These are phyloP conservation scores for Dorcoceras hygrometricum DNA, from an alignment of 257 asterid genomes.

Conservation along the genomic window DNA sequence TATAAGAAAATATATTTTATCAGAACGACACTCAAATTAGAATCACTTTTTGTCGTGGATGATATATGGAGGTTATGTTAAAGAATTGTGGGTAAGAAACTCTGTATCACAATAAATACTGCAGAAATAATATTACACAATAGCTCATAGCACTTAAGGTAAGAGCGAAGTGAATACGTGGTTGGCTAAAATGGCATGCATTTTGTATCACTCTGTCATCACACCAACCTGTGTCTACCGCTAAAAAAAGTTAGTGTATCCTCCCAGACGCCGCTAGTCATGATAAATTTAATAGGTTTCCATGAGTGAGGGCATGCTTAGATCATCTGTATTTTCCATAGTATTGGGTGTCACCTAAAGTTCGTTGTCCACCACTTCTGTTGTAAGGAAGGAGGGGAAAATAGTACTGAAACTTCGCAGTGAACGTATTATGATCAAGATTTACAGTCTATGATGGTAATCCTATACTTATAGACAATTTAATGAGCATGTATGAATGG, in stretches of 20 bases:
- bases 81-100: background rate
- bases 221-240: background rate
- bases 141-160: background rate
- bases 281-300: background rate
- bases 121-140: background rate
- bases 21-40: too few species aligned
- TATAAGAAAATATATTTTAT: too few species aligned
- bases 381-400: background rate
- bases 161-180: background rate
- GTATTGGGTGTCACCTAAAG: too few species aligned
- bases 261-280: background rate
- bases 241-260: background rate
- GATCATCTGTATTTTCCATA: background rate
- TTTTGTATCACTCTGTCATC: too few species aligned
- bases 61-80: background rate
- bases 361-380: background rate
- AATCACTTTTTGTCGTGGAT: too few species aligned
- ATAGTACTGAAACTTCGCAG: background rate
- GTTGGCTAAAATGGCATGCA: background rate
- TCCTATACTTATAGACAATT: background rate
- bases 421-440: background rate
- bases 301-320: background rate
- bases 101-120: background rate
- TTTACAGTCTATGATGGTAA: background rate
- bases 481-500: background rate